Percentiles rank a stretch among this genome's conserved stretches.
These are phyloP conservation scores for Fusarium caatingaense DNA, from an alignment of 2,329 filamentous ascomycete species.

Conservation along the genomic window DNA sequence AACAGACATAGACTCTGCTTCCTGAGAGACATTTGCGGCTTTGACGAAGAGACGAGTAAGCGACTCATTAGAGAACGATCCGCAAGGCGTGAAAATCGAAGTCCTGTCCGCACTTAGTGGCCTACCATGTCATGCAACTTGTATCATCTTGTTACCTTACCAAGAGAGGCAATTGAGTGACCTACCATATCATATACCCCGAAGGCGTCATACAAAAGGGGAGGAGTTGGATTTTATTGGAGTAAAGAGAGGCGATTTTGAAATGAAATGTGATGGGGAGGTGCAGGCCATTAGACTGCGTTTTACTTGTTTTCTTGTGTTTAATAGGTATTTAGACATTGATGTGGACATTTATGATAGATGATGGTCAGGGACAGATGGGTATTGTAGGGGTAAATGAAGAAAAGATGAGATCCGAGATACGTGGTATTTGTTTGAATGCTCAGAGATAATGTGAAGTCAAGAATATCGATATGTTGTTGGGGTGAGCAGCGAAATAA, in stretches of 20 bases:
- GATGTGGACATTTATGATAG: conserved; percentile 42
- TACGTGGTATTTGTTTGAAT: neutral
- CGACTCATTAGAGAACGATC: conserved; percentile 58
- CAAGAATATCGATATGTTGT: too few species aligned
- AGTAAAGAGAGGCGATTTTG: conserved; percentile 29
- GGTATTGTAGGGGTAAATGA: neutral
- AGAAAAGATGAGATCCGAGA: neutral
- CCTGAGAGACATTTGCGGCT: conserved; percentile 64
- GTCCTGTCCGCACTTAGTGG: conserved; percentile 41
- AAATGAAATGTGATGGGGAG: conserved; percentile 16
- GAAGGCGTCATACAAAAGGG: neutral
- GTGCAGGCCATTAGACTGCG: conserved; percentile 33
- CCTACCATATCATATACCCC: conserved; percentile 10
- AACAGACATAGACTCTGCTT: conserved; percentile 59
- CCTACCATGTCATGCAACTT: neutral
- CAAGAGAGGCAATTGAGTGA: conserved; percentile 5
- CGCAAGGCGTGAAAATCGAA: conserved; percentile 43
- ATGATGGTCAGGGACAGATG: conserved; percentile 4
- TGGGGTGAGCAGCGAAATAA: neutral
- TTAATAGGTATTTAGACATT: conserved; percentile 41
- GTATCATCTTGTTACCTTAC: too few species aligned
- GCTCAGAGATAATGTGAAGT: neutral
- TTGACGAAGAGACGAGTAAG: conserved; percentile 64
- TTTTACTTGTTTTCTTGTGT: conserved; percentile 23
- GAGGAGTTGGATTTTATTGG: conserved; percentile 35